Base-by-base conservation (phyloP, 495 filamentous ascomycete species). In the Letharia lupina region DNA sequence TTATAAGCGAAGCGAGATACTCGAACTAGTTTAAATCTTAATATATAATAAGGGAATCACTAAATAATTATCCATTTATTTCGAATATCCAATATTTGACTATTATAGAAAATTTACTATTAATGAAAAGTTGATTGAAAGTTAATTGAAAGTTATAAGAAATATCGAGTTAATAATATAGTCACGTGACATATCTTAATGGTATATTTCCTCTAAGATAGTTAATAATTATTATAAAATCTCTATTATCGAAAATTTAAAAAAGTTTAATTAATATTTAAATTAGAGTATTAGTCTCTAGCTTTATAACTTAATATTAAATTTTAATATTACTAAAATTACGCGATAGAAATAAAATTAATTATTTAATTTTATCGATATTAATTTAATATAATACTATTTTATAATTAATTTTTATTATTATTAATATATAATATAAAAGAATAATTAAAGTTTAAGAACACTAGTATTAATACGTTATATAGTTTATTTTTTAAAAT, bases 401-500 rank as follows among this genome's bases (percentile, higher is more conserved):
- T 7, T 11, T 63, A 44, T 63, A 37, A 23, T 12, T 4, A 5
- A 57, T 48, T 35, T 44, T 63, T 63, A 44, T 28, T 44, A 7
- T 28, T 63, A 44, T 63, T 2, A 1, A 31, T 28, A 48, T 42
- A 63, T 63, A 44, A 4, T 5, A 63, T 63, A 42, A 63, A 63
- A 3, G 48, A 4, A 44, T 23, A 44, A 18, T 18, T n/a, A 47
- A 44, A 37, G 48, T 37, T n/a, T 47, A 23, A 47, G 45, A 44
- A 63, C 4, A 47, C 23, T 50, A 44, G 15, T 10, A 28, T 31
- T n/a, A n/a, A 28, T 28, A 28, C 1, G 1, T 28, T 28, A 28
- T 28, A 28, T 28, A 28, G 23, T 28, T 28, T 28, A 28, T 28
- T 28, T 28, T 28, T 28, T 28, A 28, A 28, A 0, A 28, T 28